A percentile compares a stretch with the other conserved stretches of the same genome.
Conservation (phyloP, 129 eudicot species). For the Scalesia atractyloides region DNA sequence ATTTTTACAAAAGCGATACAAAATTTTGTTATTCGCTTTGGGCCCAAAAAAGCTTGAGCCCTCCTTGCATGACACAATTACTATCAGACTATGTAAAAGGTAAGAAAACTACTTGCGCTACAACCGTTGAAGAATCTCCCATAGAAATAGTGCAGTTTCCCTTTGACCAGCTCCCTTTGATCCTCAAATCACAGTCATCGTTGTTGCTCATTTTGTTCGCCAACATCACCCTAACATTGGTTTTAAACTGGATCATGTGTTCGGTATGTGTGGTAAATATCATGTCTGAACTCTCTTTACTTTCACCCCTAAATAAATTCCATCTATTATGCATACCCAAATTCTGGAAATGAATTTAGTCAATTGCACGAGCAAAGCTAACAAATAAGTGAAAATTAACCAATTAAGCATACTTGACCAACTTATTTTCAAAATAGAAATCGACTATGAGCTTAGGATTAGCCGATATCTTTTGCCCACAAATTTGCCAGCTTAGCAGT, state of each 20-base stretch:
- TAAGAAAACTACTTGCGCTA: constrained; percentile 34
- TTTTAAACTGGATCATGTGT: constrained; percentile 7
- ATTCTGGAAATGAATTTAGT: not conserved
- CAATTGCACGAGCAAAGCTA: not conserved
- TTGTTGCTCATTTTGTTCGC: constrained; percentile 26
- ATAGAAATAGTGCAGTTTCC: constrained; percentile 37
- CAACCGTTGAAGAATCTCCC: constrained; percentile 38
- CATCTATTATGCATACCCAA: constrained; percentile 9
- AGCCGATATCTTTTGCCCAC: too few relatives aligned
- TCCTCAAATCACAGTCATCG: constrained; percentile 16
- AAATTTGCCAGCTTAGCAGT: too few relatives aligned
- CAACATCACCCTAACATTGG: constrained; percentile 22
- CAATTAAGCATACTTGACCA: too few relatives aligned
- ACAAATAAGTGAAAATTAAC: too few relatives aligned
- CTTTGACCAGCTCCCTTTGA: constrained; percentile 54
- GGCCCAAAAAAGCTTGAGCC: too few relatives aligned
- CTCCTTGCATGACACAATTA: too few relatives aligned
- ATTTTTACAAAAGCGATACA: too few relatives aligned
- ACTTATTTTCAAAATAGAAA: too few relatives aligned
- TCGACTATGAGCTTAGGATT: too few relatives aligned
- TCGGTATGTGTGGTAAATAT: constrained; percentile 23
- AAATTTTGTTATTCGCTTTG: too few relatives aligned
- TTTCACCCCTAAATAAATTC: constrained; percentile 24
- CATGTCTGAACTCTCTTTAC: not conserved
- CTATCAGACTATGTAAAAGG: not conserved